Percentiles rank a stretch among this genome's conserved stretches.
Conservation (phyloP, 352 stramenopile genomes). For the Phytophthora pinifolia region DNA sequence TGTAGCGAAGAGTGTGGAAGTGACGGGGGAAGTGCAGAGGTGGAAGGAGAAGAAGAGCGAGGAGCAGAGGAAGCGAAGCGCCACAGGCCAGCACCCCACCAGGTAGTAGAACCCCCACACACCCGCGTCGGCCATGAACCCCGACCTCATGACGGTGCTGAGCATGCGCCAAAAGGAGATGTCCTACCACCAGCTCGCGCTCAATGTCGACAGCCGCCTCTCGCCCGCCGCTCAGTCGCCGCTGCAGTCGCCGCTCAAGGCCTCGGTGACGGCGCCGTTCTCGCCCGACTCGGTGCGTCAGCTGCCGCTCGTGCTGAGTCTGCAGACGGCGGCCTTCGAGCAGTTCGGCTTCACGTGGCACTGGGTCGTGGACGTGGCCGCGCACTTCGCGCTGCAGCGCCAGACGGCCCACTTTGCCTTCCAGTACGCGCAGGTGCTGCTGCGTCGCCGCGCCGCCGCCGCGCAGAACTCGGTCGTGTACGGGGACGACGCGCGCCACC, state of each 20-base stretch:
- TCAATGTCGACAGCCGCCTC: conserved; percentile 18
- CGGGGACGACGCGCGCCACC: conserved; percentile 44
- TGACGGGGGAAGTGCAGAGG: conserved; percentile 33
- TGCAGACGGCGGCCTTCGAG: conserved; percentile 45
- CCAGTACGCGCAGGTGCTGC: conserved; percentile 75
- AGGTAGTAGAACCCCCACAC: neutral
- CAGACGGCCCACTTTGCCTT: conserved; percentile 78
- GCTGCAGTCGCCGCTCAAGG: conserved; percentile 33
- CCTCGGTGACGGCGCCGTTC: conserved; percentile 8
- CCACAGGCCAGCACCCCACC: neutral
- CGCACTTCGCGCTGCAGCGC: conserved; percentile 77
- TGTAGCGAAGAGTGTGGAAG: conserved; percentile 35
- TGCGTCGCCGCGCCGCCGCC: conserved; percentile 51
- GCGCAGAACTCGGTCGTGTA: conserved; percentile 42
- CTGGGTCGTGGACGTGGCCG: conserved; percentile 64
- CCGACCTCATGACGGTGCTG: conserved; percentile 72
- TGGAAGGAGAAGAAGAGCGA: conserved; percentile 6
- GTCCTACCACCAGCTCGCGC: conserved; percentile 69
- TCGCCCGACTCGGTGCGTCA: conserved; percentile 62
- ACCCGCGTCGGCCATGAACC: conserved; percentile 33
- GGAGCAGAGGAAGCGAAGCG: neutral
- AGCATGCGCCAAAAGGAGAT: conserved; percentile 86
- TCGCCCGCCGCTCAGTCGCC: conserved; percentile 18
- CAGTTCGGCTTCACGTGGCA: conserved; percentile 81
- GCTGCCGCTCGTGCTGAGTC: conserved; percentile 34